Conservation (phyloP, 2,329 filamentous ascomycete species). For the Nothophoma quercina region DNA sequence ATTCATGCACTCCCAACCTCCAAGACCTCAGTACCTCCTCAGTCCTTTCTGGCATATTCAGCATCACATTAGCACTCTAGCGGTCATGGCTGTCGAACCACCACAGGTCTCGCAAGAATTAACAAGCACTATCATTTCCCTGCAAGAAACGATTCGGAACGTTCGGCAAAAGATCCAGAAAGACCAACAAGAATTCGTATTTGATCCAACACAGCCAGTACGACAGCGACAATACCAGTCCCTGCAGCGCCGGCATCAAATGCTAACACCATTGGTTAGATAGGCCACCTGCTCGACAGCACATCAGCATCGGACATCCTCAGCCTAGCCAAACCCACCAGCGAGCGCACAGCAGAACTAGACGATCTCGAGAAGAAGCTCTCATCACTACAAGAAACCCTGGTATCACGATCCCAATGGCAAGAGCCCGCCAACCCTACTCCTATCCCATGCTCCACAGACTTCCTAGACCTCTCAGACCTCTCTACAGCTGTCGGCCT, state of each 20-base stretch:
- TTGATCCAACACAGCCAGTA: slow-evolving; percentile 10
- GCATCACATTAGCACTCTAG: background rate
- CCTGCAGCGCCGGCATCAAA: no score
- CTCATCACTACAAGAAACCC: background rate
- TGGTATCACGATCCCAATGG: slow-evolving; percentile 3
- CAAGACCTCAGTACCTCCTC: no score
- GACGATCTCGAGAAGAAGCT: background rate
- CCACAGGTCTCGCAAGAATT: slow-evolving; percentile 2
- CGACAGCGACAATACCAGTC: background rate
- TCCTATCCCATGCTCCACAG: slow-evolving; percentile 7
- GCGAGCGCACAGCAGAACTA: background rate
- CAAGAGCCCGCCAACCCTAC: background rate
- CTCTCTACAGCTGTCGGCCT: slow-evolving; percentile 4
- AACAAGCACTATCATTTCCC: slow-evolving; percentile 13
- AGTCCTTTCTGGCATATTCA: no score
- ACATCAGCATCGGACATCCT: background rate
- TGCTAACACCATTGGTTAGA: background rate
- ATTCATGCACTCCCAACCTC: background rate
- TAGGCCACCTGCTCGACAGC: slow-evolving; percentile 15
- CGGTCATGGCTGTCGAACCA: background rate
- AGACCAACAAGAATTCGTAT: background rate
- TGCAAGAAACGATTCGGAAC: slow-evolving; percentile 4
- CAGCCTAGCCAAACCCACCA: slow-evolving; percentile 3
- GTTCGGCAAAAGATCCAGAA: slow-evolving; percentile 1
- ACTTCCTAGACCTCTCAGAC: slow-evolving; percentile 13